These are phyloP conservation scores for Mucor circinelloides DNA, from an alignment of 371 early-diverging fungal species.

Conservation along the genomic window DNA sequence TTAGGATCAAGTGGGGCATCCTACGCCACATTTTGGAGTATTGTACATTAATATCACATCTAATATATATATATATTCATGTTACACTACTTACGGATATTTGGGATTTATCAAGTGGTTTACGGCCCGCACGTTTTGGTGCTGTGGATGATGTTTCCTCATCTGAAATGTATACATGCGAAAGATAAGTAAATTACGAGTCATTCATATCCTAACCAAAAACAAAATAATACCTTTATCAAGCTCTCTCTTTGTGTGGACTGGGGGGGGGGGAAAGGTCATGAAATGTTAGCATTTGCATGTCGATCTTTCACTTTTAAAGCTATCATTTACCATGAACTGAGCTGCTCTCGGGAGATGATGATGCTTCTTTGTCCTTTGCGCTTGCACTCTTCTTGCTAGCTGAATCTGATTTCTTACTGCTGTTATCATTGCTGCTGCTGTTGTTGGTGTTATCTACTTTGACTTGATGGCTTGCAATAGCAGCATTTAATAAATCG, in stretches of 20 bases:
- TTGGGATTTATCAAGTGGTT: constrained; percentile 36
- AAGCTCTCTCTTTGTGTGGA: constrained; percentile 15
- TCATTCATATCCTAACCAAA: background rate
- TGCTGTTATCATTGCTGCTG: background rate
- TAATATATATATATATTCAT: background rate
- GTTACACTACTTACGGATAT: constrained; percentile 24
- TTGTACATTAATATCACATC: background rate
- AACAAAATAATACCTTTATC: constrained; percentile 22
- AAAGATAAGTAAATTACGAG: background rate
- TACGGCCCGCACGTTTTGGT: constrained; percentile 43
- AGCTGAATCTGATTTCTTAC: background rate
- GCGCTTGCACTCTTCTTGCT: background rate
- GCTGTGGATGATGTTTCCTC: constrained; percentile 17
- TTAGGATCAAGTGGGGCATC: constrained; percentile 36
- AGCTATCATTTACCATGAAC: background rate
- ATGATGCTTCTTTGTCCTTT: background rate
- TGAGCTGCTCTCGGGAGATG: background rate
- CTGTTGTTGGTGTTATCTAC: constrained; percentile 3
- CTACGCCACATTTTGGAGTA: background rate
- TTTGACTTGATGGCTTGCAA: constrained; percentile 31
- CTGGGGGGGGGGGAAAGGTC: background rate
- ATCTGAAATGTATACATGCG: constrained; percentile 5
- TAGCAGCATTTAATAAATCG: constrained; percentile 37
- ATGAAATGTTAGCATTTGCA: background rate
- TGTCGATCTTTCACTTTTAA: background rate